Conservation (phyloP, 179 eudicot genomes). For the Amaranthus tricolor region DNA sequence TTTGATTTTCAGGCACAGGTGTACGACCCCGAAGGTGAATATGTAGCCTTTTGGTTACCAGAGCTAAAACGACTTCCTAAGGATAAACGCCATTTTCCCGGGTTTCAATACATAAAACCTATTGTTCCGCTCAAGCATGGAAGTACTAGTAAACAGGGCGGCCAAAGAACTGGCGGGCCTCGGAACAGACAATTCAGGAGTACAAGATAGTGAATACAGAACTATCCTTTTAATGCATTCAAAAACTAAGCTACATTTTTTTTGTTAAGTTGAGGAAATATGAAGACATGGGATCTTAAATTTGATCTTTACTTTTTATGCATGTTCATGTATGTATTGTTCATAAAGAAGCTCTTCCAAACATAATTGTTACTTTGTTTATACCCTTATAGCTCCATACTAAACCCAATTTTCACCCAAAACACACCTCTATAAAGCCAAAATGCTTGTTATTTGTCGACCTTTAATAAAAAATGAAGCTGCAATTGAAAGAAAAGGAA, state of each 20-base stretch:
- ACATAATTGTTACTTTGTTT: too few species aligned
- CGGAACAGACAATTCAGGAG: constrained; percentile 5
- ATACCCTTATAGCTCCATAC: too few species aligned
- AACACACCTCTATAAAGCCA: too few species aligned
- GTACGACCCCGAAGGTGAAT: constrained; percentile 81
- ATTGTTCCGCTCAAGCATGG: constrained; percentile 66
- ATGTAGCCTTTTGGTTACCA: constrained; percentile 81
- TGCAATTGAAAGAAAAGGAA: too few species aligned
- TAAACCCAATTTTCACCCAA: too few species aligned
- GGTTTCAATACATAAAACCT: constrained; percentile 58
- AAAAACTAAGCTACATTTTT: not conserved
- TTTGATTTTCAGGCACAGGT: constrained; percentile 56
- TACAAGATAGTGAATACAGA: not conserved
- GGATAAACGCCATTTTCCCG: constrained; percentile 72
- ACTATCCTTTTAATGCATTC: not conserved
- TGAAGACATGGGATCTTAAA: not conserved
- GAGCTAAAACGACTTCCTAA: constrained; percentile 60
- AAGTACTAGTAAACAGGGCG: constrained; percentile 23
- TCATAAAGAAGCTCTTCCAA: too few species aligned
- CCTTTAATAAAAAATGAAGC: too few species aligned
- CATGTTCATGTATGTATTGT: too few species aligned
- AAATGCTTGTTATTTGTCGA: too few species aligned
- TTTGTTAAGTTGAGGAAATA: not conserved
- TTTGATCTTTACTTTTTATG: not conserved
- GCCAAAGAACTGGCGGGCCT: constrained; percentile 13